Conservation (phyloP, 2,329 filamentous ascomycete genomes). For the Aspergillus sp. region DNA sequence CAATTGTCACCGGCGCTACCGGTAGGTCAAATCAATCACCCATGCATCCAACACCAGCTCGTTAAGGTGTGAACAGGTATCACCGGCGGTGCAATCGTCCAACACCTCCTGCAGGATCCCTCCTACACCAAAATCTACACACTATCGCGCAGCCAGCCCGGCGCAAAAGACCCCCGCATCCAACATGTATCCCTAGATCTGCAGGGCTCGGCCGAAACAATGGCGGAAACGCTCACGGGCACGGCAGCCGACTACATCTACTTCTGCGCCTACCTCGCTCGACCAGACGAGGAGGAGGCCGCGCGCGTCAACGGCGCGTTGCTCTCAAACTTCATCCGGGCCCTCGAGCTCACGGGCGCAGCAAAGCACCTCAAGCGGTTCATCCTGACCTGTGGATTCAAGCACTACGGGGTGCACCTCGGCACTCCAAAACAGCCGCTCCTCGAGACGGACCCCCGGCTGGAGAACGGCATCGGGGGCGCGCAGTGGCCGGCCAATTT, state of each 20-base stretch:
- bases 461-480: conserved; percentile 27
- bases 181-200: conserved; percentile 42
- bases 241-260: conserved; percentile 42
- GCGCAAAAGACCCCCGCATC: conserved; percentile 34
- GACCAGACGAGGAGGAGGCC: conserved; percentile 35
- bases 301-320: conserved; percentile 42
- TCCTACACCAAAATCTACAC: conserved; percentile 41
- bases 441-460: conserved; percentile 47
- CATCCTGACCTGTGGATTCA: conserved; percentile 49
- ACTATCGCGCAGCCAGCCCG: conserved; percentile 42
- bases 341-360: conserved; percentile 44
- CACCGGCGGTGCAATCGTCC: conserved; percentile 41
- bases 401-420: conserved; percentile 56
- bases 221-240: conserved; percentile 37
- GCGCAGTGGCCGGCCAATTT: conserved; percentile 47
- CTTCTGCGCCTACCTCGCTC: conserved; percentile 45
- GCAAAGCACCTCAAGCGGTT: conserved; percentile 47
- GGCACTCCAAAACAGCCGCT: conserved; percentile 50
- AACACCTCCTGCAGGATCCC: conserved; percentile 34
- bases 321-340: conserved; percentile 49
- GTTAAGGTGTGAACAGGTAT: conserved; percentile 35
- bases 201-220: conserved; percentile 29
- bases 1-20: conserved; percentile 31
- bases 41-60: background rate
- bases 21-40: conserved; percentile 14